Evolutionary conservation across 371 early-diverging fungal genomes (phyloP).

Genomic region (Rhizomucor miehei): DNA sequence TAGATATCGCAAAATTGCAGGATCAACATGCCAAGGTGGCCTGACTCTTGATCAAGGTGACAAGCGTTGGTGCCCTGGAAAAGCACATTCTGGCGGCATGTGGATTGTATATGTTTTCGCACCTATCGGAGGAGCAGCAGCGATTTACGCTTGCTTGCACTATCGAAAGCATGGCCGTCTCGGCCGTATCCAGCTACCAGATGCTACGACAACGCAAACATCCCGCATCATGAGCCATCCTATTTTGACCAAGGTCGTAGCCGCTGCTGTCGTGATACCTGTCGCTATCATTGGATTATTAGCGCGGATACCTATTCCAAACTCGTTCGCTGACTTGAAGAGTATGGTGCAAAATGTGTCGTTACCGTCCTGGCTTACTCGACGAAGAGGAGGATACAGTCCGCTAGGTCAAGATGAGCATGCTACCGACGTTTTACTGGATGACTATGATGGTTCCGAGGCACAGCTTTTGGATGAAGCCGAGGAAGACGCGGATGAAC

Average conservation of each 20-base stretch:
- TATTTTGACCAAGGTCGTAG: slow-evolving; percentile 33
- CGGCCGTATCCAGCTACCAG: slow-evolving; percentile 45
- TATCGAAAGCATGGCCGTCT: slow-evolving; percentile 36
- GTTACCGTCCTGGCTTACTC: slow-evolving; percentile 27
- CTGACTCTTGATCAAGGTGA: slow-evolving; percentile 52
- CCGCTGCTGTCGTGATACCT: slow-evolving; percentile 39
- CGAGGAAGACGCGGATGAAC: slow-evolving; percentile 46
- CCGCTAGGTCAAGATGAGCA: slow-evolving; percentile 49
- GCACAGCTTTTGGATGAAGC: slow-evolving; percentile 40
- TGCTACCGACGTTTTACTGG: slow-evolving; percentile 38
- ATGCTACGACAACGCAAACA: slow-evolving; percentile 14
- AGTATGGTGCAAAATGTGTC: slow-evolving; percentile 20
- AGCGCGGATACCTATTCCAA: slow-evolving; percentile 38
- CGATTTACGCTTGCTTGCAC: slow-evolving; percentile 31
- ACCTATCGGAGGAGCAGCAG: slow-evolving; percentile 36
- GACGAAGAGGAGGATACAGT: slow-evolving; percentile 24
- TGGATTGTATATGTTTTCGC: slow-evolving; percentile 37
- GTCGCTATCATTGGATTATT: slow-evolving; percentile 36
- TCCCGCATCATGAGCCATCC: slow-evolving; percentile 27
- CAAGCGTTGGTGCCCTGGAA: slow-evolving; percentile 69
- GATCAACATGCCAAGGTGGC: slow-evolving; percentile 68
- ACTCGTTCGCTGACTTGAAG: slow-evolving; percentile 24
- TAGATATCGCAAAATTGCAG: slow-evolving; percentile 78
- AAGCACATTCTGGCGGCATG: slow-evolving; percentile 30
- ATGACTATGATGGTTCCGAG: slow-evolving; percentile 48